Percentiles rank a stretch among this genome's conserved stretches.
Evolutionary conservation across 2,329 filamentous ascomycete species (phyloP).

Genomic region (Clarireedia monteithiana): DNA sequence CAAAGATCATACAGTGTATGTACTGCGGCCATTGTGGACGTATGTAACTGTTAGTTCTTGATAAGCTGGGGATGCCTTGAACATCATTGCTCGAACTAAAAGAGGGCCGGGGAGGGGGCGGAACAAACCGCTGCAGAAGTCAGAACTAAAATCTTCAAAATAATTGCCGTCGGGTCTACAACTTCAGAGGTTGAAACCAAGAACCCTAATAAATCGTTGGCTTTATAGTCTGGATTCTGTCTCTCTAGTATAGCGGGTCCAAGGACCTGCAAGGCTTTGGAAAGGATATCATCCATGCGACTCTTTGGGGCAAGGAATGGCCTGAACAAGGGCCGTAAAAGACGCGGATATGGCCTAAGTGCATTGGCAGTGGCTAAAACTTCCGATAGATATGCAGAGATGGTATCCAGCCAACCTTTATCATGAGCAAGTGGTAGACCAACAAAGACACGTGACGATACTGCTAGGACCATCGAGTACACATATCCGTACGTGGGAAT

Average conservation of each 20-base stretch:
- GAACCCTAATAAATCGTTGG: neutral
- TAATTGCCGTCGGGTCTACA: neutral
- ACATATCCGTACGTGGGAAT: neutral
- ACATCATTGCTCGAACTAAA: neutral
- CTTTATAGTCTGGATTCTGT: neutral
- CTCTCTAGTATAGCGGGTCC: neutral
- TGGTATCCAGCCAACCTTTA: slow-evolving; percentile 18
- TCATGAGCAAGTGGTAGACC: slow-evolving; percentile 19
- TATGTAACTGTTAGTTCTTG: slow-evolving; percentile 19
- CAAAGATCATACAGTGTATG: slow-evolving; percentile 46
- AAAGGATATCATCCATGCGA: slow-evolving; percentile 4
- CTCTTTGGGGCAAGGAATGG: neutral
- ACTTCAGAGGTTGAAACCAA: neutral
- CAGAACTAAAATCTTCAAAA: slow-evolving; percentile 1
- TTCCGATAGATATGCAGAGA: neutral
- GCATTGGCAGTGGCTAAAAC: neutral
- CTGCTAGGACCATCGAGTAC: neutral
- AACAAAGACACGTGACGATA: slow-evolving; percentile 20
- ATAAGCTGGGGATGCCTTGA: neutral
- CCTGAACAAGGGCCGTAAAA: neutral
- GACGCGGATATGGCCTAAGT: neutral
- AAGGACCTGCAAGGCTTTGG: neutral
- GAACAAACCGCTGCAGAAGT: neutral
- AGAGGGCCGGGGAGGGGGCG: too few relatives aligned
- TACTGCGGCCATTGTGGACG: slow-evolving; percentile 35